Evolutionary conservation across 2,329 filamentous ascomycete species (phyloP).

Genomic region (Fusarium annulatum): DNA sequence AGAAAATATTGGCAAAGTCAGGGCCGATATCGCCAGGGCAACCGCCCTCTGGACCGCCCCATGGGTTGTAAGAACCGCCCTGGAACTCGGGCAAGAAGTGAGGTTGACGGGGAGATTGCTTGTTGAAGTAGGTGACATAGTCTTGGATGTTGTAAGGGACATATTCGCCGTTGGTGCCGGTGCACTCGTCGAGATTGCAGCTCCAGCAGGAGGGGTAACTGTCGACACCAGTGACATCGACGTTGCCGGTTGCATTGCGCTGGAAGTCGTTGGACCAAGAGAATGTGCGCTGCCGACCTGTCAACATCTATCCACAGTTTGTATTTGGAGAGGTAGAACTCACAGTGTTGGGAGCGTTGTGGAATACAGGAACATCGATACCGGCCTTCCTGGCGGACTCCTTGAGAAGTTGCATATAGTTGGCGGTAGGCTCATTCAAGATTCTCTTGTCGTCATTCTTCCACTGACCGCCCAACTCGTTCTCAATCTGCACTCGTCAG

Average conservation of each 20-base stretch:
- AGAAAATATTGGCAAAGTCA: slow-evolving; percentile 73
- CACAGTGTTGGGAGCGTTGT: slow-evolving; percentile 69
- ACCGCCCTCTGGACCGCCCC: slow-evolving; percentile 68
- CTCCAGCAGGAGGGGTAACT: slow-evolving; percentile 70
- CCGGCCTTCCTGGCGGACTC: slow-evolving; percentile 64
- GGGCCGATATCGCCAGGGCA: slow-evolving; percentile 65
- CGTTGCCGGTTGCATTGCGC: slow-evolving; percentile 64
- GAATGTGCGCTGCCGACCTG: slow-evolving; percentile 16
- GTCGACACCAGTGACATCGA: slow-evolving; percentile 65
- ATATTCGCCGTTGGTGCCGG: slow-evolving; percentile 68
- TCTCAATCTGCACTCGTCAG: slow-evolving; percentile 57
- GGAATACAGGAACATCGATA: slow-evolving; percentile 67
- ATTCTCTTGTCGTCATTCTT: slow-evolving; percentile 54
- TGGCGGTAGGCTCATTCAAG: slow-evolving; percentile 59
- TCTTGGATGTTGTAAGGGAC: slow-evolving; percentile 59
- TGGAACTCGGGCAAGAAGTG: slow-evolving; percentile 46
- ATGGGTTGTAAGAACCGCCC: slow-evolving; percentile 63
- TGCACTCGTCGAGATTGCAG: slow-evolving; percentile 71
- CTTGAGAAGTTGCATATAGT: slow-evolving; percentile 69
- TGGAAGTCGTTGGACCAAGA: slow-evolving; percentile 70
- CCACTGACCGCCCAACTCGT: slow-evolving; percentile 62
- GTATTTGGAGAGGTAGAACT: slow-evolving; percentile 31
- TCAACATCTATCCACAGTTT: slow-evolving; percentile 43
- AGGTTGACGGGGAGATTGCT: slow-evolving; percentile 39
- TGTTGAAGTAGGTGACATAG: slow-evolving; percentile 48